phyloP scores from a whole-genome alignment of 2,329 filamentous ascomycete genomes.

The Aspergillus fijiensis region DNA sequence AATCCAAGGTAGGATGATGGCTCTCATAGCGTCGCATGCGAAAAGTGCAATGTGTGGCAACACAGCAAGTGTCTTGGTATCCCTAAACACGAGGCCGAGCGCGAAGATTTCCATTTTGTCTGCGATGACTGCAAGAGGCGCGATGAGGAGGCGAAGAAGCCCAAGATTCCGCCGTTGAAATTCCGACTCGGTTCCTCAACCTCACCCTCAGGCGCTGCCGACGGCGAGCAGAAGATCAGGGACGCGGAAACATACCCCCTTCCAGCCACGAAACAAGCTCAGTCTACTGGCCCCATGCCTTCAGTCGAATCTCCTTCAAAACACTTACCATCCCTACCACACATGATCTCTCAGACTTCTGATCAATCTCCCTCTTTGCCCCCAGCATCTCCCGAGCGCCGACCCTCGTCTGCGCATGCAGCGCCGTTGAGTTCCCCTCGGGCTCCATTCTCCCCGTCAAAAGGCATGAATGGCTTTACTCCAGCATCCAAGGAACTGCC shows the following conservation, averaged over 20 bases:
- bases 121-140: slow-evolving; percentile 74
- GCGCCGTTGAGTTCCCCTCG: slow-evolving; percentile 29
- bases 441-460: slow-evolving; percentile 35
- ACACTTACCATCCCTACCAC: slow-evolving; percentile 17
- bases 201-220: slow-evolving; percentile 25
- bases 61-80: slow-evolving; percentile 91
- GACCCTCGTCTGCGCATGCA: slow-evolving; percentile 25
- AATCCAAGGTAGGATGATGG: slow-evolving; percentile 69
- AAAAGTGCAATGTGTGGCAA: slow-evolving; percentile 93
- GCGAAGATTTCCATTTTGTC: slow-evolving; percentile 82
- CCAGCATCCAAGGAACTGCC: slow-evolving; percentile 25
- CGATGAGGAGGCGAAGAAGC: slow-evolving; percentile 60
- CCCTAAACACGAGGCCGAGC: slow-evolving; percentile 73
- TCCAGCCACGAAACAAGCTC: slow-evolving; percentile 29
- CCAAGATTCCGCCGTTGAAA: slow-evolving; percentile 63
- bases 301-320: slow-evolving; percentile 25
- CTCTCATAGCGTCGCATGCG: slow-evolving; percentile 88
- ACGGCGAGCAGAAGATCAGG: slow-evolving; percentile 21
- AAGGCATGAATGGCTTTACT: slow-evolving; percentile 29
- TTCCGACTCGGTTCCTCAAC: slow-evolving; percentile 55
- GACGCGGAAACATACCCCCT: slow-evolving; percentile 16
- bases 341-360: slow-evolving; percentile 14
- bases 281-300: slow-evolving; percentile 15
- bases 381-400: slow-evolving; percentile 33
- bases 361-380: slow-evolving; percentile 17